Evolutionary conservation across 306 rosid species (phyloP).

Genomic region (Cicer arietinum): DNA sequence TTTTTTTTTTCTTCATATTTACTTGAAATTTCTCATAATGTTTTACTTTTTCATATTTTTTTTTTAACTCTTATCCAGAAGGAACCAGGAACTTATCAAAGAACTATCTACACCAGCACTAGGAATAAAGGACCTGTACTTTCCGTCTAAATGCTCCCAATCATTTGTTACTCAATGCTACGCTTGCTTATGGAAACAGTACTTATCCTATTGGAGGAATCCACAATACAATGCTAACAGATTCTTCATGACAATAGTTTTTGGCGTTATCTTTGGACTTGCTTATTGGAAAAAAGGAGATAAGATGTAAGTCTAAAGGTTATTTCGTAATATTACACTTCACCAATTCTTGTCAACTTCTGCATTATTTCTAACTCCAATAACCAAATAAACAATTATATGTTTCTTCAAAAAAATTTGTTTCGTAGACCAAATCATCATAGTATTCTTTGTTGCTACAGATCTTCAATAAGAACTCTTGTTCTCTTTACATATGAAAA

Average conservation of each 20-base stretch:
- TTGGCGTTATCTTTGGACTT: slow-evolving; percentile 64
- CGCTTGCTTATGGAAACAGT: slow-evolving; percentile 89
- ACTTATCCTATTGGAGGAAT: slow-evolving; percentile 85
- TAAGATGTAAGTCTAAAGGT: slow-evolving; percentile 48
- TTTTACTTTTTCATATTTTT: slow-evolving; percentile 3
- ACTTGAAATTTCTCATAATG: slow-evolving; percentile 10
- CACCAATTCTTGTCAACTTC: background rate
- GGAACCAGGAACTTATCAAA: slow-evolving; percentile 61
- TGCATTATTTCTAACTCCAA: background rate
- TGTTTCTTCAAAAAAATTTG: background rate
- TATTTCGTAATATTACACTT: slow-evolving; percentile 3
- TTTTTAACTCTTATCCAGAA: slow-evolving; percentile 48
- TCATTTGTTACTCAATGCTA: slow-evolving; percentile 59
- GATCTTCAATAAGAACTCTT: background rate
- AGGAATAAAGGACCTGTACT: slow-evolving; percentile 68
- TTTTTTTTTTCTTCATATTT: slow-evolving; percentile 1
- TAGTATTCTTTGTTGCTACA: too few species aligned
- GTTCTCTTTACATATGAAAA: background rate
- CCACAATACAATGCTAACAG: slow-evolving; percentile 61
- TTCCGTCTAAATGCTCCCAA: slow-evolving; percentile 72
- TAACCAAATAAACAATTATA: background rate
- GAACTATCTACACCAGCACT: slow-evolving; percentile 58
- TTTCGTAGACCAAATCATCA: too few species aligned
- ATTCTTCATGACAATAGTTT: slow-evolving; percentile 48
- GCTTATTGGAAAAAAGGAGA: slow-evolving; percentile 68